A percentile compares a stretch with the other conserved stretches of the same genome.
These are phyloP conservation scores for Ophiobolus disseminans DNA, from an alignment of 2,329 filamentous ascomycete genomes.

Conservation along the genomic window DNA sequence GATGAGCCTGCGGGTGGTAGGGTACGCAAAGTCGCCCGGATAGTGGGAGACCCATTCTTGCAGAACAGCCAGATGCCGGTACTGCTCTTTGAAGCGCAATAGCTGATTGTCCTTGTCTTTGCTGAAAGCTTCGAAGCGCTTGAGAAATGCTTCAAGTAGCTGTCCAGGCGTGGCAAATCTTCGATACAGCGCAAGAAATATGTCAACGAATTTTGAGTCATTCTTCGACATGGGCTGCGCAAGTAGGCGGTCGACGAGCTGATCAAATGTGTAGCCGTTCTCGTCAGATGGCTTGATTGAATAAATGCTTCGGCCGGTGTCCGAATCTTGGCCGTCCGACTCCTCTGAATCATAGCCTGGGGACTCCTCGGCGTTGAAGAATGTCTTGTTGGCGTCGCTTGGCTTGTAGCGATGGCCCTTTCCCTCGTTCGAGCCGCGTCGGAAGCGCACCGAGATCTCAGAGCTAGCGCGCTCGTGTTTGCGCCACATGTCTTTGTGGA, in stretches of 20 bases:
- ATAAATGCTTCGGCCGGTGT: conserved; percentile 58
- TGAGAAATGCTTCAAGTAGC: conserved; percentile 78
- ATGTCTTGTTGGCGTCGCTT: conserved; percentile 60
- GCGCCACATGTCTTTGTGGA: conserved; percentile 48
- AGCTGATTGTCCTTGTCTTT: conserved; percentile 73
- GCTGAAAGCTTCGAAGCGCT: conserved; percentile 74
- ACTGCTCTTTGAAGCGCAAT: conserved; percentile 78
- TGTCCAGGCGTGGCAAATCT: conserved; percentile 86
- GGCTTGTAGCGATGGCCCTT: conserved; percentile 46
- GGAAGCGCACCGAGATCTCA: conserved; percentile 51
- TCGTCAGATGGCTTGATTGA: conserved; percentile 62
- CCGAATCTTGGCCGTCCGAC: conserved; percentile 71
- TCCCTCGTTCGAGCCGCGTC: conserved; percentile 35
- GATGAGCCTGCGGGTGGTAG: conserved; percentile 73
- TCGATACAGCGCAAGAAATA: conserved; percentile 92
- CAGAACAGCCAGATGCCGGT: conserved; percentile 82
- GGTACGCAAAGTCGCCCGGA: conserved; percentile 89
- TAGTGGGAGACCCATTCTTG: conserved; percentile 90
- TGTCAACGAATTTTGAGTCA: conserved; percentile 86
- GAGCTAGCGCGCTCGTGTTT: conserved; percentile 58
- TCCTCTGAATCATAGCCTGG: conserved; percentile 70
- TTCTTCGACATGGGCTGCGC: conserved; percentile 80
- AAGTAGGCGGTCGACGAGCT: conserved; percentile 81
- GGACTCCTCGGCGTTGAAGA: conserved; percentile 74
- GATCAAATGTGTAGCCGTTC: conserved; percentile 61